Conservation (phyloP, 805 yeast genomes). For the Metschnikowia colocasiae region DNA sequence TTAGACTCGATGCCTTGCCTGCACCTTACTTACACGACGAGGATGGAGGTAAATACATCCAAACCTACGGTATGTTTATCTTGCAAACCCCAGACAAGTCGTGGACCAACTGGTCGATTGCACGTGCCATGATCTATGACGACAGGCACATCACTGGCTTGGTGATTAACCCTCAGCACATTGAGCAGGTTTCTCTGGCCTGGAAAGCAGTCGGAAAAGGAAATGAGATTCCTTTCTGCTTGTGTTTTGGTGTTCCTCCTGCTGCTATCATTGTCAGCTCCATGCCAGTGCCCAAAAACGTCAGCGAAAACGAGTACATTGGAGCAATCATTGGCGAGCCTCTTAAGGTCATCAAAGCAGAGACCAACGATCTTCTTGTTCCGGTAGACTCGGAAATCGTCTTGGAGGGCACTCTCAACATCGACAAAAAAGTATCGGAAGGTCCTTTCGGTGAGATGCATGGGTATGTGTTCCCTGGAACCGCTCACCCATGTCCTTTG, state of each 20-base stretch:
- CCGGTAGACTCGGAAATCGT: constrained; percentile 25
- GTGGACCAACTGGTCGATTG: constrained; percentile 29
- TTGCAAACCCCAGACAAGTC: constrained; percentile 24
- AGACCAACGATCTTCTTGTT: constrained; percentile 20
- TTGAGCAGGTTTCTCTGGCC: constrained; percentile 20
- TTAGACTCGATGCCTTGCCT: constrained; percentile 19
- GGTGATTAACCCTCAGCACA: constrained; percentile 25
- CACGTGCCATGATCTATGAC: constrained; percentile 23
- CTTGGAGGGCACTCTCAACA: constrained; percentile 22
- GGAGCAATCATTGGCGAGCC: constrained; percentile 26
- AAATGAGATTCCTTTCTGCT: constrained; percentile 20
- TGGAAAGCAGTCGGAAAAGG: constrained; percentile 23
- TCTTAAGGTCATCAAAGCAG: constrained; percentile 21
- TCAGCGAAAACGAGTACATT: constrained; percentile 21
- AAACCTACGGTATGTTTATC: constrained; percentile 26
- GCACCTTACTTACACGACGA: constrained; percentile 20
- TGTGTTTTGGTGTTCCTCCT: constrained; percentile 28
- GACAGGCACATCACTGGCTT: constrained; percentile 23
- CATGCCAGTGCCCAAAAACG: constrained; percentile 37
- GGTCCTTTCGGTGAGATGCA: constrained; percentile 33
- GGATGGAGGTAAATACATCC: constrained; percentile 26
- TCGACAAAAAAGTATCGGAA: constrained; percentile 16
- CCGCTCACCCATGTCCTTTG: constrained; percentile 23
- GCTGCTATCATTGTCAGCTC: constrained; percentile 23
- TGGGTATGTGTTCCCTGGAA: constrained; percentile 23